These are phyloP conservation scores for Silene latifolia DNA, from an alignment of 148 eudicot genomes.

Conservation along the genomic window DNA sequence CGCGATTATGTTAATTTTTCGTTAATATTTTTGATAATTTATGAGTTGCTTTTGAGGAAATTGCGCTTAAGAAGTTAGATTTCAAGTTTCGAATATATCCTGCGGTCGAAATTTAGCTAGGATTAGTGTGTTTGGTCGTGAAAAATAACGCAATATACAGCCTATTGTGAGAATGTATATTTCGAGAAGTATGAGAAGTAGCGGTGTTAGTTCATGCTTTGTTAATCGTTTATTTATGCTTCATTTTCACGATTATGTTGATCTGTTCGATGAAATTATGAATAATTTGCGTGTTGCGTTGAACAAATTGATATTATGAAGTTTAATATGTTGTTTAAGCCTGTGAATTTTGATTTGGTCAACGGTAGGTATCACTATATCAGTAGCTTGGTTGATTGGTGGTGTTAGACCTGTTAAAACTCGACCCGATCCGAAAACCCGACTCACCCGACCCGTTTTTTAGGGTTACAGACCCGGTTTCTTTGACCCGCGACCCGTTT, in stretches of 20 bases:
- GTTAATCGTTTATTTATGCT: no score
- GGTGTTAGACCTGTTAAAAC: no score
- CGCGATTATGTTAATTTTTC: neutral
- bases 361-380: conserved; percentile 15
- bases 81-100: conserved; percentile 27
- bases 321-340: conserved; percentile 5
- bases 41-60: neutral
- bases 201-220: neutral
- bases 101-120: conserved; percentile 7
- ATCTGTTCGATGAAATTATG: neutral
- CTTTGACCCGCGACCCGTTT: no score
- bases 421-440: no score
- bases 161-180: conserved; percentile 25
- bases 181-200: conserved; percentile 42
- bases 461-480: no score
- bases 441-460: no score
- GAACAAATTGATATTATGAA: neutral
- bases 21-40: neutral
- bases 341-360: conserved; percentile 26
- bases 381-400: conserved; percentile 3
- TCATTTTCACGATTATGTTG: neutral
- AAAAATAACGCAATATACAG: conserved; percentile 21
- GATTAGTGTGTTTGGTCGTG: conserved; percentile 27
- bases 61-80: conserved; percentile 12
- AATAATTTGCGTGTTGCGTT: neutral